These are phyloP conservation scores for Thozetella sp. DNA, from an alignment of 495 filamentous ascomycete species.

Conservation along the genomic window DNA sequence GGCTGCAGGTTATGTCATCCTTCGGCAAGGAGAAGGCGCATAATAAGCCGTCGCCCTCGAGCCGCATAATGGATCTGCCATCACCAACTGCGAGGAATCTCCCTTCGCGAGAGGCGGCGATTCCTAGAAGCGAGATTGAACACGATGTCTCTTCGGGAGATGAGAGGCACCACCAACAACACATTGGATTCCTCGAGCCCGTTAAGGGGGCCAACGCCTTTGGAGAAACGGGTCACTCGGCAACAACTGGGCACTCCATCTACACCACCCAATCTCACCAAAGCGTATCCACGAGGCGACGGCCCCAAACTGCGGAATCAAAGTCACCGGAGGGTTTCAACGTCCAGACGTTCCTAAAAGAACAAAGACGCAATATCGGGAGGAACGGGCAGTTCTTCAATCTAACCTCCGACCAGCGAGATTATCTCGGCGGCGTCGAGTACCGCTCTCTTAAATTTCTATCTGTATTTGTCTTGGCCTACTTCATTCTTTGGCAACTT, in stretches of 20 bases:
- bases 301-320: constrained; percentile 17
- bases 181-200: constrained; percentile 25
- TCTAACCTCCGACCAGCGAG: constrained; percentile 67
- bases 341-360: constrained; percentile 20
- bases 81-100: constrained; percentile 5
- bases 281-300: constrained; percentile 17
- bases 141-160: constrained; percentile 3
- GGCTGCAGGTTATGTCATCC: constrained; percentile 8
- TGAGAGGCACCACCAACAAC: too few relatives aligned
- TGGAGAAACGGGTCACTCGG: constrained; percentile 5
- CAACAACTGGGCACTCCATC: constrained; percentile 22
- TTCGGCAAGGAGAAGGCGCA: not conserved
- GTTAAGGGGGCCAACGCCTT: constrained; percentile 17
- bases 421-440: constrained; percentile 76
- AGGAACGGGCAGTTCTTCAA: constrained; percentile 77
- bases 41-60: constrained; percentile 11
- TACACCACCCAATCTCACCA: constrained; percentile 27
- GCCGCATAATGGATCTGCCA: constrained; percentile 2
- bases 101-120: not conserved
- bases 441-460: constrained; percentile 78
- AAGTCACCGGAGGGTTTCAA: constrained; percentile 9
- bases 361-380: constrained; percentile 42
- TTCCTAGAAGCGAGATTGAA: not conserved
- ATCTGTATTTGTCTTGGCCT: constrained; percentile 69
- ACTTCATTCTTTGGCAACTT: constrained; percentile 73